Base-by-base conservation (phyloP, 1,284 basidiomycete genomes). In the Pisolithus thermaeus region DNA sequence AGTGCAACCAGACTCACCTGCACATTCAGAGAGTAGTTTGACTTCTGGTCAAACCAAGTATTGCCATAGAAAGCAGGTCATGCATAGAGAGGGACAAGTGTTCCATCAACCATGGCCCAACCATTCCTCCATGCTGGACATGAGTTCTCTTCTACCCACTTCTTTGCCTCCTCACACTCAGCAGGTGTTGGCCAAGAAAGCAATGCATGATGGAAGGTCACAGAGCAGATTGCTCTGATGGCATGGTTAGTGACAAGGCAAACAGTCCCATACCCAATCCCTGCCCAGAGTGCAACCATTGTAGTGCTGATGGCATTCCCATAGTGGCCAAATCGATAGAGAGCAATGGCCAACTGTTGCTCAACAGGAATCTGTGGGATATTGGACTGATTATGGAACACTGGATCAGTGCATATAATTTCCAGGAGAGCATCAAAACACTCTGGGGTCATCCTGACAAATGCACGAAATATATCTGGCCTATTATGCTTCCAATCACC, bases 91-190 rank as follows among this genome's bases (percentile, higher is more conserved):
- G 67, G 66, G 11, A 74, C 54, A 1, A 72, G 54, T 1, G 67
- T 73, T 2, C 73, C 70, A 61, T 74, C 71, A 6, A 73, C 70
- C 46, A 52, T 54, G 30, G 72, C 59, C 46, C 61, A 64, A 48
- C 55, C 55, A 68, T 66, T 58, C 14, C 45, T 3, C 50, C 48
- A 54, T 4, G 45, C 40, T 14, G 30, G 30, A 37, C 52, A 56
- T 4, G 47, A 52, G 18, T 45, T 47, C 6, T 36, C 49, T 25
- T 35, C 22, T 3, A 50, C 41, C 49, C 41, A 50, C 30, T 16
- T n/a, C 18, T 50, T 50, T 23, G 40, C 49, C 7, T 32, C 18
- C 41, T 43, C 40, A 16, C n/a, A 35, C 14, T 40, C 39, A 20
- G 12, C 40, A 22, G 3, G 14, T 1, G 23, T 41, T 20, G 48